Conservation (phyloP, 1,284 basidiomycete species). For the Trichosporon coremiiforme region DNA sequence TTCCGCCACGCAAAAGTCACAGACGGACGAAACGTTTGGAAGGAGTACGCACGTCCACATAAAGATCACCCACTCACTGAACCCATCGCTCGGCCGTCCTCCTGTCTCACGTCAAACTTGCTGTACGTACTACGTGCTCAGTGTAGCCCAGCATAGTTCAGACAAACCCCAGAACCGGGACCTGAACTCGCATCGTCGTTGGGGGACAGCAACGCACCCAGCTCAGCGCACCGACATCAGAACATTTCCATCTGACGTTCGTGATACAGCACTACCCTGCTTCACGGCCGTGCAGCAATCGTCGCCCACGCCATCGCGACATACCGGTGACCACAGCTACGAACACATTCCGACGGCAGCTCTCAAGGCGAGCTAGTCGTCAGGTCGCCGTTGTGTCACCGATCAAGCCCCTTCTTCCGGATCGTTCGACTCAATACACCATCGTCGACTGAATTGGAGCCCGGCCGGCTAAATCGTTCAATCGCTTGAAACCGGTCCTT, state of each 20-base stretch:
- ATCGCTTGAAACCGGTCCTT: not conserved
- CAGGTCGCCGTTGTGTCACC: constrained; percentile 3
- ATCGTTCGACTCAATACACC: not conserved
- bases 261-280: not conserved
- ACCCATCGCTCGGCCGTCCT: not conserved
- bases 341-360: not conserved
- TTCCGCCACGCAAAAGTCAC: not conserved
- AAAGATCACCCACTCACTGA: not conserved
- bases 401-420: not conserved
- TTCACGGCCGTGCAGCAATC: not conserved
- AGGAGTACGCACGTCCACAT: constrained; percentile 8
- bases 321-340: not conserved
- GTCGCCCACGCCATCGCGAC: not conserved
- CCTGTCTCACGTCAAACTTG: not conserved
- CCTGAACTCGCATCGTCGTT: not conserved
- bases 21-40: not conserved
- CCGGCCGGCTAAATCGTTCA: not conserved
- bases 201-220: not conserved
- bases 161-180: not conserved
- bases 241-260: not conserved
- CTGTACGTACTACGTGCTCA: not conserved
- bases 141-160: not conserved
- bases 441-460: not conserved
- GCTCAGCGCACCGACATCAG: too few species aligned
- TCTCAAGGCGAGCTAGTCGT: not conserved